Evolutionary conservation across 2,329 filamentous ascomycete species (phyloP), one percentile per base, ranked within the genome.

Genomic region (Zasmidium citrigriseum): DNA sequence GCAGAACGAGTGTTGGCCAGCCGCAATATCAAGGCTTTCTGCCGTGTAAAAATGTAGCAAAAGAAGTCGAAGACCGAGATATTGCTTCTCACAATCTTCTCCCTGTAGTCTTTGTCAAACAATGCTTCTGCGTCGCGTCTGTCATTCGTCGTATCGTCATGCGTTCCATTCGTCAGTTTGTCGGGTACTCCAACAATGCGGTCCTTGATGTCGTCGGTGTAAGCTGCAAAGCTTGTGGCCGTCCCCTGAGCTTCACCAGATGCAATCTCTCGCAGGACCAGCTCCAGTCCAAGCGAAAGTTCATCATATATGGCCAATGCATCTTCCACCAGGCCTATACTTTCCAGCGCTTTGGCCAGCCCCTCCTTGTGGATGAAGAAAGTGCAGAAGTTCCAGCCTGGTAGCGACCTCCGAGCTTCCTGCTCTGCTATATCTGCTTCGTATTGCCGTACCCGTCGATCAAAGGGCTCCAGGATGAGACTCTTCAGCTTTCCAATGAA

Each of bases 301-400:
- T 99, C 93, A 73, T 98, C 95, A 67, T 99, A 99, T 14, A 92
- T 91, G 3, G 95, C 90, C 41, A 99, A 78, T 2, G 95, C 93
- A 80, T 99, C 95, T 70, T 99, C 95, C 9, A 97, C 91, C 10
- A 99, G 80, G 0, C 96, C 96, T 2, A 98, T 93, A 71, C 91
- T 98, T 74, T 99, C 96, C 66, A 99, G 96, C 0, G 93, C 96
- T 65, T 91, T 85, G 1, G 95, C 93, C 34, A 99, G 78, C 0
- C 95, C 95, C 74, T 99, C 95, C 70, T 99, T 99, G 9, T 99
- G 82, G 16, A 99, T 93, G 73, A 99, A 99, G 73, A 99, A 99
- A 0, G 95, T 99, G 75, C 95, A 98, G 72, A 99, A 99, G 71
- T 99, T 99, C 95, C 95, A 99, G 0, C 95, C 95, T 0, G 95